Evolutionary conservation across 73 alveolate genomes (phyloP).

Genomic region (Blepharisma japonicum): DNA sequence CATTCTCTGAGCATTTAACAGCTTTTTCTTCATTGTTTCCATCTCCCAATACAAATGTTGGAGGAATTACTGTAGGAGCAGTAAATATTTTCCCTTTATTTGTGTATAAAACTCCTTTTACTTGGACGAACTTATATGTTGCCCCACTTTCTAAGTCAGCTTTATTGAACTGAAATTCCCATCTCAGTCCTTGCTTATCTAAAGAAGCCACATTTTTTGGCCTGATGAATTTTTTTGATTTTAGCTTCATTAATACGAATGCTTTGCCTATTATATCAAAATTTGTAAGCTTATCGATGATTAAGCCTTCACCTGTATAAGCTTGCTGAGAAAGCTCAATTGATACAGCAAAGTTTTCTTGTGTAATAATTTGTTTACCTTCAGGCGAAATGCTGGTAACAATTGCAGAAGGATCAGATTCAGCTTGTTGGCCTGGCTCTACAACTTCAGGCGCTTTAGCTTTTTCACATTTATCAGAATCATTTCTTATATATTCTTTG

Average conservation of each 20-base stretch:
- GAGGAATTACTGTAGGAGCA: not conserved
- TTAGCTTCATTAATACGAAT: not conserved
- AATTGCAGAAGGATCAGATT: not conserved
- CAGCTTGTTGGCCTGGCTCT: not conserved
- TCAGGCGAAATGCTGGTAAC: not conserved
- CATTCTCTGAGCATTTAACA: not conserved
- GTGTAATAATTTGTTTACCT: not conserved
- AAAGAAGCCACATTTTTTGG: no score
- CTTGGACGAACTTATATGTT: not conserved
- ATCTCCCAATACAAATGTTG: not conserved
- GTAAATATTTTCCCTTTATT: not conserved
- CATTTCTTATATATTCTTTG: not conserved
- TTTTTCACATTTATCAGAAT: not conserved
- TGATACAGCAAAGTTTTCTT: not conserved
- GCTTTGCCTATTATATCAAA: not conserved
- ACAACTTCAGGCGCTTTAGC: not conserved
- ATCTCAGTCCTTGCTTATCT: not conserved
- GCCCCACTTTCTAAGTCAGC: not conserved
- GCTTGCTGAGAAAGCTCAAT: slow-evolving; percentile 20
- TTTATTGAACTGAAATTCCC: not conserved
- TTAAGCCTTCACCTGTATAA: not conserved
- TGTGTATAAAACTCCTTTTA: not conserved
- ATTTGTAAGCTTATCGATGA: not conserved
- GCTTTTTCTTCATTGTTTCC: not conserved
- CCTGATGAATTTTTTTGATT: not conserved